phyloP scores from a whole-genome alignment of 2,329 filamentous ascomycete genomes.

The Ceratocystis harringtonii region DNA sequence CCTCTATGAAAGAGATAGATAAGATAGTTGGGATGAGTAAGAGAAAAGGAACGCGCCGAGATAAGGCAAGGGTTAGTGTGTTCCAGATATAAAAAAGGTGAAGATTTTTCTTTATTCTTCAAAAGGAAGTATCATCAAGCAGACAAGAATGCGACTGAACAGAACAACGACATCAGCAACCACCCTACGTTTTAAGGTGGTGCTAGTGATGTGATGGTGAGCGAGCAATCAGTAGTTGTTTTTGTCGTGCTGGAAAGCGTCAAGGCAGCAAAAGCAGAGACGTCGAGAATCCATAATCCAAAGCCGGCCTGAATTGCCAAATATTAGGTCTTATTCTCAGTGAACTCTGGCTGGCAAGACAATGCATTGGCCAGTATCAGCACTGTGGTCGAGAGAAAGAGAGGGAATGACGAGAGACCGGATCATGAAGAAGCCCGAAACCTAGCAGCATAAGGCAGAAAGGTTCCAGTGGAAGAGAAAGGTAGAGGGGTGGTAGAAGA shows the following conservation, averaged over 20 bases:
- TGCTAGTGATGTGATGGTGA: background rate
- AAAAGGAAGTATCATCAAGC: background rate
- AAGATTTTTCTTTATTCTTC: conserved; percentile 1
- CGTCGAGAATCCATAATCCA: conserved; percentile 17
- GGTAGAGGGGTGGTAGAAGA: background rate
- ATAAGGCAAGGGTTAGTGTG: background rate
- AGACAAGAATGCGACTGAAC: background rate
- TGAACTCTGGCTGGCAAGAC: conserved; percentile 8
- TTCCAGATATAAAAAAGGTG: background rate
- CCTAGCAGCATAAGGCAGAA: background rate
- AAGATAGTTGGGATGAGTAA: background rate
- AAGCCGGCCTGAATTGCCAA: conserved; percentile 12
- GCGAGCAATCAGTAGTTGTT: conserved; percentile 9
- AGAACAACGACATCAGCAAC: conserved; percentile 3
- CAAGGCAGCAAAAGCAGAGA: conserved; percentile 13
- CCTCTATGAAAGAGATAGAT: background rate
- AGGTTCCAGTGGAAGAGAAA: no score
- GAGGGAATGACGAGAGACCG: background rate
- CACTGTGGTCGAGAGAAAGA: conserved; percentile 1
- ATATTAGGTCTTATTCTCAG: conserved; percentile 7
- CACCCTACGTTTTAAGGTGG: background rate
- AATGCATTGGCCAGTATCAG: conserved; percentile 12
- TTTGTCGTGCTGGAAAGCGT: conserved; percentile 10
- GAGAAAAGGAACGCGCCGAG: background rate
- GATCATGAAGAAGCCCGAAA: conserved; percentile 11